phyloP scores from a whole-genome alignment of 805 yeast genomes.

The Barnettozyma pratensis region DNA sequence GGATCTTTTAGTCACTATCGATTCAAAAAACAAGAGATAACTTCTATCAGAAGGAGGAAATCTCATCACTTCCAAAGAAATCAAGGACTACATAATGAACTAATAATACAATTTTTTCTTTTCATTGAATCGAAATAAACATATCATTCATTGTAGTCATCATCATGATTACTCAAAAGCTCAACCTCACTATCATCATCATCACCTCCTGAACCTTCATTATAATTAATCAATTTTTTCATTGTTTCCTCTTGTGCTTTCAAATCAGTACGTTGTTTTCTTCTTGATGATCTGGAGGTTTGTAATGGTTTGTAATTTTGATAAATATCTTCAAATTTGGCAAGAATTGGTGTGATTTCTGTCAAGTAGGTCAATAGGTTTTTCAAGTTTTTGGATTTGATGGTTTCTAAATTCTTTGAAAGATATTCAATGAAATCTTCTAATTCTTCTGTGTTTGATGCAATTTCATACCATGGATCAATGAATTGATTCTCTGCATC shows the following conservation, averaged over 20 bases:
- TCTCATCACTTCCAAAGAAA: not conserved
- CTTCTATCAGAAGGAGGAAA: not conserved
- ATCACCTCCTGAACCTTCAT: conserved; percentile 8
- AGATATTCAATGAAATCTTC: conserved; percentile 11
- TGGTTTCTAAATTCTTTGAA: not conserved
- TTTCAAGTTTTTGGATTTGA: conserved; percentile 6
- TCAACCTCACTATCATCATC: conserved; percentile 3
- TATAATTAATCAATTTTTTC: conserved; percentile 13
- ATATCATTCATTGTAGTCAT: not conserved
- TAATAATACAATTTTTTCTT: too few species aligned
- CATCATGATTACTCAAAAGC: not conserved
- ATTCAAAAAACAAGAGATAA: conserved; percentile 10
- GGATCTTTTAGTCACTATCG: conserved; percentile 17
- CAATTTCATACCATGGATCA: conserved; percentile 26
- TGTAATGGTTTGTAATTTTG: conserved; percentile 10
- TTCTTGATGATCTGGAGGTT: conserved; percentile 17
- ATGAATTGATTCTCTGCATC: not conserved
- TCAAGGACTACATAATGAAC: not conserved
- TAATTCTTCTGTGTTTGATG: conserved; percentile 13
- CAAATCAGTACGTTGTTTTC: conserved; percentile 14
- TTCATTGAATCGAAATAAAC: too few species aligned
- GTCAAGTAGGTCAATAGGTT: conserved; percentile 12
- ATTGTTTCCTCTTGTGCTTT: conserved; percentile 14
- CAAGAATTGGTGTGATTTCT: conserved; percentile 11
- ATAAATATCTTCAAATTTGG: conserved; percentile 15